Percentiles rank a stretch among this genome's conserved stretches.
Conservation (phyloP, 1,139 yeast species). For the Candida pseudoviswanathii region DNA sequence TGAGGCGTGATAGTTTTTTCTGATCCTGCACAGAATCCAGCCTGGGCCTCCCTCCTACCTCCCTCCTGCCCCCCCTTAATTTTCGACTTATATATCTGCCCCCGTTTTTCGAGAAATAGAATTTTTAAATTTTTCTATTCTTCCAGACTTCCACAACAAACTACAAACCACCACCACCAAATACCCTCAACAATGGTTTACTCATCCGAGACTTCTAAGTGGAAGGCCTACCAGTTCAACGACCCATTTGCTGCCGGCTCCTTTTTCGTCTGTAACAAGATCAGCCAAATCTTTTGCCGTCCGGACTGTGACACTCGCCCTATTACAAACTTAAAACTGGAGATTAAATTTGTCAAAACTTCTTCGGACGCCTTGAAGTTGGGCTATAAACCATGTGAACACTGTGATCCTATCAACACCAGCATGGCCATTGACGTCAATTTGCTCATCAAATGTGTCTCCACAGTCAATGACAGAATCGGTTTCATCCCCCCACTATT, state of each 20-base stretch:
- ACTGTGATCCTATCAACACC: slow-evolving; percentile 47
- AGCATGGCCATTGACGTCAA: slow-evolving; percentile 50
- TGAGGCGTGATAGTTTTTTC: slow-evolving; percentile 1
- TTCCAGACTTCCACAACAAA: neutral
- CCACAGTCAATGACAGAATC: slow-evolving; percentile 54
- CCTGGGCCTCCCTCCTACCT: neutral
- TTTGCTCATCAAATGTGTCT: slow-evolving; percentile 60
- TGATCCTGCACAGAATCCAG: neutral
- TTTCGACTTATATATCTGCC: neutral
- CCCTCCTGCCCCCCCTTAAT: neutral
- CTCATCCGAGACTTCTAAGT: slow-evolving; percentile 48
- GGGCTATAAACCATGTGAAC: slow-evolving; percentile 54
- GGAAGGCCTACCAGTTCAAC: slow-evolving; percentile 68
- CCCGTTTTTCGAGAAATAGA: neutral
- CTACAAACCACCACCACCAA: neutral
- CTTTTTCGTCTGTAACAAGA: slow-evolving; percentile 53
- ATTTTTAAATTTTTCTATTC: neutral
- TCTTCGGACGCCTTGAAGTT: slow-evolving; percentile 43
- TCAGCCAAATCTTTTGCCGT: slow-evolving; percentile 51
- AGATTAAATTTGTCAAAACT: slow-evolving; percentile 45
- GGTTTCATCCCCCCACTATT: slow-evolving; percentile 57
- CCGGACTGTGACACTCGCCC: slow-evolving; percentile 68
- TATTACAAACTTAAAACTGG: slow-evolving; percentile 43
- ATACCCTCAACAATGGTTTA: slow-evolving; percentile 35
- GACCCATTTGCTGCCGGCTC: slow-evolving; percentile 68